phyloP scores from a whole-genome alignment of 495 filamentous ascomycete genomes.

The Neurospora terricola region DNA sequence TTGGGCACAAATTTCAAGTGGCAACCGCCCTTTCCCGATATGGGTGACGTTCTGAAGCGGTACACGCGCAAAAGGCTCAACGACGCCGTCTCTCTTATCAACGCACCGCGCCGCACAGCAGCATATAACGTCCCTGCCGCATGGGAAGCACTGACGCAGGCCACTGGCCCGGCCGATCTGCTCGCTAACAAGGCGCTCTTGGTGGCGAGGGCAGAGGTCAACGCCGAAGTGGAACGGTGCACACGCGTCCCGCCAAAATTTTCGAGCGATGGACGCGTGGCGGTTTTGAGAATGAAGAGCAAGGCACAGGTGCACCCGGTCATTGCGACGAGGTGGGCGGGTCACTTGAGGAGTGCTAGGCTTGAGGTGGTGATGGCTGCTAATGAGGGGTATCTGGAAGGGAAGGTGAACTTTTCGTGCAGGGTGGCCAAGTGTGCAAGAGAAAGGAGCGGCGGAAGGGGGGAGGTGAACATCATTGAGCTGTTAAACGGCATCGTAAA shows the following conservation, averaged over 20 bases:
- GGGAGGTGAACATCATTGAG: conserved; percentile 46
- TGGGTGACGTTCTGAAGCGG: conserved; percentile 43
- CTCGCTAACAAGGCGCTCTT: conserved; percentile 33
- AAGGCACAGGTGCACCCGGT: conserved; percentile 47
- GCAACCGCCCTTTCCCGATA: conserved; percentile 48
- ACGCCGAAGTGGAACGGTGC: conserved; percentile 43
- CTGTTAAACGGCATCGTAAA: conserved; percentile 36
- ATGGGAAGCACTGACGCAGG: conserved; percentile 40
- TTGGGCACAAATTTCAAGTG: conserved; percentile 48
- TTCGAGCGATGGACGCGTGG: conserved; percentile 43
- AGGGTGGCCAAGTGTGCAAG: conserved; percentile 39
- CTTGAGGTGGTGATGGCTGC: conserved; percentile 48
- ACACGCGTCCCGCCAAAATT: conserved; percentile 48
- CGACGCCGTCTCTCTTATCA: conserved; percentile 44
- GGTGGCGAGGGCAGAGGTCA: conserved; percentile 40
- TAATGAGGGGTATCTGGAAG: conserved; percentile 48
- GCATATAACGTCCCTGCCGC: conserved; percentile 43
- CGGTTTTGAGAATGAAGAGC: conserved; percentile 44
- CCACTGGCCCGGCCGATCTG: conserved; percentile 31
- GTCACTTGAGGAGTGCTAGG: conserved; percentile 36
- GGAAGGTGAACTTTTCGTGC: conserved; percentile 50
- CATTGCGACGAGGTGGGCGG: conserved; percentile 51
- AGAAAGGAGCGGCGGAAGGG: conserved; percentile 16
- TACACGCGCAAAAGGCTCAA: conserved; percentile 48
- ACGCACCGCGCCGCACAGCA: conserved; percentile 47